These are phyloP conservation scores for Paramecium pentaurelia DNA, from an alignment of 73 alveolate genomes.

Conservation along the genomic window DNA sequence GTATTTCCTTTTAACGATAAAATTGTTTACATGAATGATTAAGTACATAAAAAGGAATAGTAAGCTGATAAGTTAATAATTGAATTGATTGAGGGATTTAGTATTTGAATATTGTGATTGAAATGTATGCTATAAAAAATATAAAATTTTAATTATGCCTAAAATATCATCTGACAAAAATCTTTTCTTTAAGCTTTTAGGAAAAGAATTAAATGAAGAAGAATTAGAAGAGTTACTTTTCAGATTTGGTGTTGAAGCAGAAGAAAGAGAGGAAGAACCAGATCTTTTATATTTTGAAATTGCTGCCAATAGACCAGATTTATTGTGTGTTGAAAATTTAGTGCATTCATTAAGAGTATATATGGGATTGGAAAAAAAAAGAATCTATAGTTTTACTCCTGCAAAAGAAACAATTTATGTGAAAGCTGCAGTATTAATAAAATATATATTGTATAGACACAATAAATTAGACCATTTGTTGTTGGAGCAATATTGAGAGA, in stretches of 20 bases:
- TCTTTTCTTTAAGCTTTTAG: background rate
- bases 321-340: conserved; percentile 48
- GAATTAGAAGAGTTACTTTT: conserved; percentile 52
- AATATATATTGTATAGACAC: background rate
- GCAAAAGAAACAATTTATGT: conserved; percentile 49
- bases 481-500: conserved; percentile 60
- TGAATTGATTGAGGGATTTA: background rate
- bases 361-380: conserved; percentile 23
- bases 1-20: too few relatives aligned
- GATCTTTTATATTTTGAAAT: conserved; percentile 47
- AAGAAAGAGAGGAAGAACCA: conserved; percentile 54
- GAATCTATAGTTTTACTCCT: background rate
- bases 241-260: conserved; percentile 59
- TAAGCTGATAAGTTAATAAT: background rate
- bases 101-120: background rate
- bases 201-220: background rate
- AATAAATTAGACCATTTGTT: conserved; percentile 54
- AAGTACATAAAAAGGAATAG: background rate
- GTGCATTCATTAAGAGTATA: conserved; percentile 49
- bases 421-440: conserved; percentile 27
- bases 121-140: background rate
- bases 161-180: conserved; percentile 29
- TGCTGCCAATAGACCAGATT: conserved; percentile 65
- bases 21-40: too few relatives aligned
- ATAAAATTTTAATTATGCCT: conserved; percentile 36